These are phyloP conservation scores for Ambrosia hybrid DNA, from an alignment of 140 eudicot genomes.

Conservation along the genomic window DNA sequence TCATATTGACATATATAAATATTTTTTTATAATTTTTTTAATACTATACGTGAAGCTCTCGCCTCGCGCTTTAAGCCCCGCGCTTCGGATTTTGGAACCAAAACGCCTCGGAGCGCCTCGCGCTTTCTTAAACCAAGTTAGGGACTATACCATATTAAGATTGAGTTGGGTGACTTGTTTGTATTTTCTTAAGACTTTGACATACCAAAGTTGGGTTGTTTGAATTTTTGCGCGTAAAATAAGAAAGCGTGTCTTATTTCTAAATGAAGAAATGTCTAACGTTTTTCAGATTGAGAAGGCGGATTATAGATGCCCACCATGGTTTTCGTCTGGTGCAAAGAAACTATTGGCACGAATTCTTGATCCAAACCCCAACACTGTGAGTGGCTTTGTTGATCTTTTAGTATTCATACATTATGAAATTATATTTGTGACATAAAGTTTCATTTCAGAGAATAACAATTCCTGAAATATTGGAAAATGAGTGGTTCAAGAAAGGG, in stretches of 20 bases:
- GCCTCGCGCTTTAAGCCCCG: too few relatives aligned
- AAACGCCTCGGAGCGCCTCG: too few relatives aligned
- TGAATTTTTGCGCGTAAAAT: background rate
- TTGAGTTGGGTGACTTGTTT: background rate
- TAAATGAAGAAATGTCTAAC: slow-evolving; percentile 9
- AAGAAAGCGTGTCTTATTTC: background rate
- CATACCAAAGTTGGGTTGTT: background rate
- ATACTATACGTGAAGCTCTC: too few relatives aligned
- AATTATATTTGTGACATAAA: slow-evolving; percentile 9
- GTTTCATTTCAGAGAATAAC: slow-evolving; percentile 65
- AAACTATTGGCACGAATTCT: slow-evolving; percentile 64
- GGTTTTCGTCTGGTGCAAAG: slow-evolving; percentile 71
- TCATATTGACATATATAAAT: too few relatives aligned
- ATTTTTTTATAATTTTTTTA: too few relatives aligned
- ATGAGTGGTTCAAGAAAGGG: slow-evolving; percentile 85
- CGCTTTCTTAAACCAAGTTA: too few relatives aligned
- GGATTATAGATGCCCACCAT: slow-evolving; percentile 65
- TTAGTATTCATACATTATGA: slow-evolving; percentile 1
- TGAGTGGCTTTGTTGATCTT: slow-evolving; percentile 39
- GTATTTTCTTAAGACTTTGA: background rate
- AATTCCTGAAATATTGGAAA: slow-evolving; percentile 65
- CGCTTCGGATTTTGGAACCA: too few relatives aligned
- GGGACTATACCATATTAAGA: background rate
- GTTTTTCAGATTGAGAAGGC: slow-evolving; percentile 67
- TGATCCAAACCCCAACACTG: slow-evolving; percentile 77